Percentiles rank a stretch among this genome's conserved stretches.
Conservation (phyloP, 768 basidiomycete species). For the Jaapia argillacea region DNA sequence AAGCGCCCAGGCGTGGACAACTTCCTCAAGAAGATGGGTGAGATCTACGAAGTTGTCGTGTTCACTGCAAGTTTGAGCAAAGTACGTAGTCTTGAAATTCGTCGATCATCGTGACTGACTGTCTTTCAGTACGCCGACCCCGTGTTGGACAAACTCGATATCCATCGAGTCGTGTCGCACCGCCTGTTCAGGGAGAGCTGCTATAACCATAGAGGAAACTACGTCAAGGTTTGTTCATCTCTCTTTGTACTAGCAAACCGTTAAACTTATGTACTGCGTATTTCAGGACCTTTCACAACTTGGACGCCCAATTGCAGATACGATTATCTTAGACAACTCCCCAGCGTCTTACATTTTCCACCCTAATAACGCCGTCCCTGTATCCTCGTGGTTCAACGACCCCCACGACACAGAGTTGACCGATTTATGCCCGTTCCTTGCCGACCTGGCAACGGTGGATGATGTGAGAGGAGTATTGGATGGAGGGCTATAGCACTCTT, state of each 20-base stretch:
- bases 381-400: slow-evolving; percentile 99
- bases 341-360: slow-evolving; percentile 99
- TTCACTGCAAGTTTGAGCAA: slow-evolving; percentile 98
- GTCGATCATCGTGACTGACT: slow-evolving; percentile 7
- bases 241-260: background rate
- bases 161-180: slow-evolving; percentile 86
- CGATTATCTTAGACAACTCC: slow-evolving; percentile 97
- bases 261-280: background rate
- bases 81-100: slow-evolving; percentile 33
- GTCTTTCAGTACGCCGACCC: slow-evolving; percentile 86
- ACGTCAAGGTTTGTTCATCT: slow-evolving; percentile 73
- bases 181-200: slow-evolving; percentile 96
- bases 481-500: slow-evolving; percentile 60
- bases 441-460: slow-evolving; percentile 74
- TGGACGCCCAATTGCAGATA: slow-evolving; percentile 86
- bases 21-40: slow-evolving; percentile 97
- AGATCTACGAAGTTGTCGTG: slow-evolving; percentile 95
- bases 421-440: slow-evolving; percentile 89
- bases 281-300: slow-evolving; percentile 90
- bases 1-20: slow-evolving; percentile 97
- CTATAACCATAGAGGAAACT: slow-evolving; percentile 98
- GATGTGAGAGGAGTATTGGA: slow-evolving; percentile 92
- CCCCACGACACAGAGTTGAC: slow-evolving; percentile 97
- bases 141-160: slow-evolving; percentile 93
- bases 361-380: slow-evolving; percentile 97